Conservation (phyloP, 257 asterid species). For the Buddleja alternifolia region DNA sequence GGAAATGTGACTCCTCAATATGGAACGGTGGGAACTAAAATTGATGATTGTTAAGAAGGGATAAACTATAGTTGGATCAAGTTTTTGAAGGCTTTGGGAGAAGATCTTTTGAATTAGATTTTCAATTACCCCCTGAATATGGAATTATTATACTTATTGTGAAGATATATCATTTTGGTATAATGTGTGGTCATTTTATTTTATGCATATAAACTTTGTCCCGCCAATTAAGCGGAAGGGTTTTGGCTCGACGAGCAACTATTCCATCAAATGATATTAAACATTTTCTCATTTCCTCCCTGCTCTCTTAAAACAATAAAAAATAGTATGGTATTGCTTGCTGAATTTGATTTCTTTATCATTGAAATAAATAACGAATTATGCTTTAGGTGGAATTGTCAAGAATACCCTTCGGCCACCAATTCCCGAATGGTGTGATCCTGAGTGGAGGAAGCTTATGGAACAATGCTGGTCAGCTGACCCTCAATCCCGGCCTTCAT, state of each 20-base stretch:
- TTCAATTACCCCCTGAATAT: neutral
- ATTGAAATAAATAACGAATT: conserved; percentile 7
- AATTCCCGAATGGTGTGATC: conserved; percentile 67
- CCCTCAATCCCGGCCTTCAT: conserved; percentile 70
- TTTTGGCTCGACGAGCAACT: neutral
- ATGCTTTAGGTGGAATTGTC: conserved; percentile 64
- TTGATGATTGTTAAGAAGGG: neutral
- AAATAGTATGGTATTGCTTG: neutral
- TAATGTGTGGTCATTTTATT: neutral
- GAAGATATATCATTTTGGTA: neutral
- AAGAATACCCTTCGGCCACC: conserved; percentile 73
- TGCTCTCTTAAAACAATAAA: too few relatives aligned
- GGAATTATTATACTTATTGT: neutral
- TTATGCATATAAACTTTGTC: neutral
- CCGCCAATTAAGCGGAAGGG: too few relatives aligned
- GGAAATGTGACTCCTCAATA: neutral
- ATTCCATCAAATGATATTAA: neutral
- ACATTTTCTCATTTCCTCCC: neutral
- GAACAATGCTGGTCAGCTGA: conserved; percentile 72
- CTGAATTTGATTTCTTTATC: neutral
- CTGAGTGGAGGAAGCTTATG: conserved; percentile 72
- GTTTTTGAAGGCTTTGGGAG: neutral
- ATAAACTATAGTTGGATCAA: conserved; percentile 2
- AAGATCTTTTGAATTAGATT: neutral
- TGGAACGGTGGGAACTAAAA: too few relatives aligned